phyloP scores from a whole-genome alignment of 2,329 filamentous ascomycete genomes.

The Aureobasidium subglaciale region DNA sequence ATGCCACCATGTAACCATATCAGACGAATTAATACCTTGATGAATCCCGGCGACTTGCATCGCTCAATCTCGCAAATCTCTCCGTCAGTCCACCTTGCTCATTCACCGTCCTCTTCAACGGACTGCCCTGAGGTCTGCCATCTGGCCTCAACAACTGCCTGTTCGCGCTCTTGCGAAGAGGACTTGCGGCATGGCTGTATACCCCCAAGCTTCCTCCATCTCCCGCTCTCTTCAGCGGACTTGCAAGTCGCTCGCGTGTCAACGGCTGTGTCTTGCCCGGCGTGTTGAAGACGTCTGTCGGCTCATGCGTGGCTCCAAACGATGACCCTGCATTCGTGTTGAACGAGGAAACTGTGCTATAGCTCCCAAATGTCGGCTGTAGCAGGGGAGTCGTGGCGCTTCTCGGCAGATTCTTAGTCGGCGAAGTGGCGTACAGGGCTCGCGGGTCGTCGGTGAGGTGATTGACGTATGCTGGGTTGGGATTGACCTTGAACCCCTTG shows the following conservation, averaged over 20 bases:
- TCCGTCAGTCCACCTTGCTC: slow-evolving; percentile 23
- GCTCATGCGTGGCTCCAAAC: slow-evolving; percentile 16
- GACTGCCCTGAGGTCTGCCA: slow-evolving; percentile 31
- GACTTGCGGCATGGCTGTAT: slow-evolving; percentile 72
- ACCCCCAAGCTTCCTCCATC: slow-evolving; percentile 76
- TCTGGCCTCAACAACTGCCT: slow-evolving; percentile 25
- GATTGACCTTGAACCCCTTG: slow-evolving; percentile 70
- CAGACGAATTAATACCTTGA: slow-evolving; percentile 3
- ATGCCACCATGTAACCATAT: background rate
- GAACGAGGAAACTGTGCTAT: slow-evolving; percentile 17
- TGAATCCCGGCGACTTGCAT: slow-evolving; percentile 3
- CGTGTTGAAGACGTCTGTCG: slow-evolving; percentile 30
- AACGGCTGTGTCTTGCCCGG: slow-evolving; percentile 31
- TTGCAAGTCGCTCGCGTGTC: slow-evolving; percentile 24
- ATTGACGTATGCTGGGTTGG: slow-evolving; percentile 71
- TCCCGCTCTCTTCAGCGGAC: slow-evolving; percentile 1
- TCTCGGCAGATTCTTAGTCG: slow-evolving; percentile 15
- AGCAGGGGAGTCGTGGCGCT: slow-evolving; percentile 61
- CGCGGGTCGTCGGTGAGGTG: slow-evolving; percentile 19
- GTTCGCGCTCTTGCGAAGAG: slow-evolving; percentile 71
- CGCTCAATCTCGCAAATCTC: slow-evolving; percentile 23
- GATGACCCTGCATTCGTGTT: slow-evolving; percentile 21
- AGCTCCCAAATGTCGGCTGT: slow-evolving; percentile 17
- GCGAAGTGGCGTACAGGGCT: slow-evolving; percentile 14
- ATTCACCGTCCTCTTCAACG: slow-evolving; percentile 39